A percentile compares a stretch with the other conserved stretches of the same genome.
phyloP scores from a whole-genome alignment of 108 stramenopile species.

The Bacterosira constricta region DNA sequence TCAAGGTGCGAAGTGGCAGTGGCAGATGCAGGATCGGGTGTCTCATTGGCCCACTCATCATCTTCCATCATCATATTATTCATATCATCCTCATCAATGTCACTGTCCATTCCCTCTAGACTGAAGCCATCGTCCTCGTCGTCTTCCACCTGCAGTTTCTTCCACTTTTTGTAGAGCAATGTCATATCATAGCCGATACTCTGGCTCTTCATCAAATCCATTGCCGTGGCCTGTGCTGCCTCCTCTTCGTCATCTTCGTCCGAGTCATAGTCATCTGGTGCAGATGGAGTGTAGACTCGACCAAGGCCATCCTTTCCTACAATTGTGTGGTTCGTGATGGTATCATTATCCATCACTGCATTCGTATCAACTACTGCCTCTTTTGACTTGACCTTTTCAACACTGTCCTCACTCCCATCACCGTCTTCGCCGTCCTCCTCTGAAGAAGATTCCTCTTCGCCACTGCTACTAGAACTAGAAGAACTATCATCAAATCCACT shows the following conservation, averaged over 20 bases:
- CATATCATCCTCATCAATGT: slow-evolving; percentile 51
- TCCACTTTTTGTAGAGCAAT: slow-evolving; percentile 50
- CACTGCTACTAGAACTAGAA: too few species aligned
- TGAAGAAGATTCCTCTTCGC: slow-evolving; percentile 35
- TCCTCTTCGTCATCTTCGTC: slow-evolving; percentile 51
- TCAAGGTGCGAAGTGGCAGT: slow-evolving; percentile 28
- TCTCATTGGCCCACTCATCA: slow-evolving; percentile 50
- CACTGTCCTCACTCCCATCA: neutral
- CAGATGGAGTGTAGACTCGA: slow-evolving; percentile 61
- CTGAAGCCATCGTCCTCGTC: slow-evolving; percentile 68
- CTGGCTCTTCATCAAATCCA: slow-evolving; percentile 58
- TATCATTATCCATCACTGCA: slow-evolving; percentile 8
- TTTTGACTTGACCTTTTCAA: slow-evolving; percentile 8
- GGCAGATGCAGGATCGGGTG: slow-evolving; percentile 18
- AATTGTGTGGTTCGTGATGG: slow-evolving; percentile 49
- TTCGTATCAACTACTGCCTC: neutral
- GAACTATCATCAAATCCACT: slow-evolving; percentile 50
- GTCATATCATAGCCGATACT: slow-evolving; percentile 78
- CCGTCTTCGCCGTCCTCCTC: slow-evolving; percentile 34
- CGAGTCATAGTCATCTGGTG: slow-evolving; percentile 55
- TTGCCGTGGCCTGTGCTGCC: slow-evolving; percentile 8
- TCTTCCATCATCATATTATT: slow-evolving; percentile 45
- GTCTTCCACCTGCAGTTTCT: slow-evolving; percentile 56
- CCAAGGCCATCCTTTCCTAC: slow-evolving; percentile 74
- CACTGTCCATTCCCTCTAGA: slow-evolving; percentile 49